Conservation (phyloP, 768 basidiomycete genomes). For the Boletales sp. region DNA sequence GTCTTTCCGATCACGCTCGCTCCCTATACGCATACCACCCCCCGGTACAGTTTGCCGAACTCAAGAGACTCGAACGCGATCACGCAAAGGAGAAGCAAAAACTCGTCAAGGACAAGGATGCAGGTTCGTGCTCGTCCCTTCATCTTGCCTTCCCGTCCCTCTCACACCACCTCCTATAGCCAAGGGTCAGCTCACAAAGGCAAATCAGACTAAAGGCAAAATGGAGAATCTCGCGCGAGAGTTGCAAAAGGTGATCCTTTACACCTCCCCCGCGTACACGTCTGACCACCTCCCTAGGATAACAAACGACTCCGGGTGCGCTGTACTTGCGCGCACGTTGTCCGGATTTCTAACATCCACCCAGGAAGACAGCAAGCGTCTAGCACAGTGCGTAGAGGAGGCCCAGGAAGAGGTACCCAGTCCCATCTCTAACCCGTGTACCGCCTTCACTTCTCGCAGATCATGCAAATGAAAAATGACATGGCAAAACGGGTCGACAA, state of each 20-base stretch:
- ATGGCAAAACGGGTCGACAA: constrained; percentile 78
- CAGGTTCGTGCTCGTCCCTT: constrained; percentile 45
- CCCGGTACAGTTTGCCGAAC: constrained; percentile 71
- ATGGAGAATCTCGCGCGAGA: constrained; percentile 89
- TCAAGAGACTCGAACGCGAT: constrained; percentile 83
- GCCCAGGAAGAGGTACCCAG: constrained; percentile 73
- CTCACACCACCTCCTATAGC: constrained; percentile 41
- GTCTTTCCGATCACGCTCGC: constrained; percentile 22
- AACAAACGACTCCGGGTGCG: constrained; percentile 84
- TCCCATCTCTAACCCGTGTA: neutral
- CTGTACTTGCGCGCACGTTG: constrained; percentile 2
- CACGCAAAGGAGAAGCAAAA: constrained; percentile 93
- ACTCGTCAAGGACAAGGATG: constrained; percentile 85
- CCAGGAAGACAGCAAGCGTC: constrained; percentile 82
- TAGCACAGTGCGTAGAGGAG: constrained; percentile 78
- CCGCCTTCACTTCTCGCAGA: constrained; percentile 37
- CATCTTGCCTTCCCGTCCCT: constrained; percentile 2
- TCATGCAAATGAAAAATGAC: constrained; percentile 77
- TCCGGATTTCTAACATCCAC: constrained; percentile 20
- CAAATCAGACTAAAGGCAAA: constrained; percentile 84
- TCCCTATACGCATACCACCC: constrained; percentile 20
- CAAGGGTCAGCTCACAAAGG: constrained; percentile 81
- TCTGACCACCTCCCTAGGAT: constrained; percentile 49
- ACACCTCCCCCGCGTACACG: constrained; percentile 5
- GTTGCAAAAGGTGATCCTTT: constrained; percentile 68